Evolutionary conservation across 2,329 filamentous ascomycete species (phyloP).

Genomic region (Nannizziopsis barbatae): DNA sequence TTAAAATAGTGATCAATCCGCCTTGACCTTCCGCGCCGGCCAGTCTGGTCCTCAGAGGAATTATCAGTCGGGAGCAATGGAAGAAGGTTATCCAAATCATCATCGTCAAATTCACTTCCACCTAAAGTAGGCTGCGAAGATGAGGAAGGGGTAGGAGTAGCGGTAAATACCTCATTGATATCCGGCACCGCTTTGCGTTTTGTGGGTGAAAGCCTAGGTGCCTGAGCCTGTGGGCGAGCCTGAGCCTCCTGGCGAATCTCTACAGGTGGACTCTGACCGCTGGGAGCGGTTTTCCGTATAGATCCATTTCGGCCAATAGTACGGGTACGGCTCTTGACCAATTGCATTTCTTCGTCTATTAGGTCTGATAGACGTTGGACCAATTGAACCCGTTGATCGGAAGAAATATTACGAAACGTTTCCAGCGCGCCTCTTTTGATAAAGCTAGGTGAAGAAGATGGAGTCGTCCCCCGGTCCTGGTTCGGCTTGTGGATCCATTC

Average conservation of each 20-base stretch:
- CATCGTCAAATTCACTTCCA: constrained; percentile 15
- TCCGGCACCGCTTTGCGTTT: constrained; percentile 16
- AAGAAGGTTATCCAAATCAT: constrained; percentile 15
- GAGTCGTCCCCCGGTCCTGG: constrained; percentile 22
- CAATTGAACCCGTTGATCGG: constrained; percentile 3
- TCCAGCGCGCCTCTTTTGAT: constrained; percentile 1
- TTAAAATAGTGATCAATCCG: constrained; percentile 12
- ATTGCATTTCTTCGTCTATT: background rate
- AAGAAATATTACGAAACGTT: constrained; percentile 1
- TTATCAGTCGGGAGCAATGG: constrained; percentile 16
- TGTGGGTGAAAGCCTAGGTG: background rate
- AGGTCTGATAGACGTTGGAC: background rate
- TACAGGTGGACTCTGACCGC: too few species aligned
- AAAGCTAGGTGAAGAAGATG: constrained; percentile 5
- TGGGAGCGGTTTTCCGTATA: too few species aligned
- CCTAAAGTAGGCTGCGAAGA: background rate
- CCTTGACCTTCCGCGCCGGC: constrained; percentile 15
- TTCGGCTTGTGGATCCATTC: constrained; percentile 21
- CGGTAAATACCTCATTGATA: constrained; percentile 21
- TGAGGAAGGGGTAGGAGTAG: constrained; percentile 15
- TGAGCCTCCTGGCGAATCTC: background rate
- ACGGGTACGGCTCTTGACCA: background rate
- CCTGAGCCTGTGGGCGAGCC: background rate
- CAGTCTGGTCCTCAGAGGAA: constrained; percentile 13
- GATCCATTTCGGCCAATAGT: background rate